Evolutionary conservation across 352 stramenopile species (phyloP), one percentile per base, ranked within the genome.

Genomic region (Phytophthora ohioensis): DNA sequence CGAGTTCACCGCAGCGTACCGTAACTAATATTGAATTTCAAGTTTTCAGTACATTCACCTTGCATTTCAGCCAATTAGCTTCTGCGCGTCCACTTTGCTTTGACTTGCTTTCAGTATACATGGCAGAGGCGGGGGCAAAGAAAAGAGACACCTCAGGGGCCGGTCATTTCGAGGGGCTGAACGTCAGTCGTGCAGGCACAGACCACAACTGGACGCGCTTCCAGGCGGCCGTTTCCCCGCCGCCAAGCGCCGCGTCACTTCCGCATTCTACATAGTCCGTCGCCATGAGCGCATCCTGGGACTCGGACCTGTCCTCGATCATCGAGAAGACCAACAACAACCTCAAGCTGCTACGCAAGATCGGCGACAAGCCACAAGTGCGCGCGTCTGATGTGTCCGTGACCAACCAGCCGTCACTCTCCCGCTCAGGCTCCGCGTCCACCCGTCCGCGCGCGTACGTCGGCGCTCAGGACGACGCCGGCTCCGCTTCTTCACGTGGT

Each of bases 261-360:
- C 21, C 21, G 21, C 21, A 27, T 27, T 27, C 21, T 27, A 27
- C 21, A 27, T 27, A 27, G 21, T 27, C 36, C 21, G 45, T 57
- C 30, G 47, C 39, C 65, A 93, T 93, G 84, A 92, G 82, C 69
- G 74, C 88, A 62, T 86, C 91, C 36, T 95, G 88, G 88, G 86
- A 95, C 69, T 85, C 84, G 56, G 88, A 95, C 59, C 67, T 95
- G 55, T 90, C 87, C 48, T 93, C 88, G 11, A 93, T 93, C 83
- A 93, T 95, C 52, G 88, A 95, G 61, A 93, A 95, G 76, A 95
- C 88, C 58, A 95, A 93, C 70, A 88, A 91, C 64, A 95, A 94
- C 75, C 81, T 94, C 57, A 93, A 93, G 73, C 76, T 94, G 38
- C 75, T 94, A 63, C 86, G 88, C 10, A 86, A 87, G 58, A 92